Base-by-base conservation (phyloP, 1,284 basidiomycete genomes). In the Rhizoctonia solani region DNA sequence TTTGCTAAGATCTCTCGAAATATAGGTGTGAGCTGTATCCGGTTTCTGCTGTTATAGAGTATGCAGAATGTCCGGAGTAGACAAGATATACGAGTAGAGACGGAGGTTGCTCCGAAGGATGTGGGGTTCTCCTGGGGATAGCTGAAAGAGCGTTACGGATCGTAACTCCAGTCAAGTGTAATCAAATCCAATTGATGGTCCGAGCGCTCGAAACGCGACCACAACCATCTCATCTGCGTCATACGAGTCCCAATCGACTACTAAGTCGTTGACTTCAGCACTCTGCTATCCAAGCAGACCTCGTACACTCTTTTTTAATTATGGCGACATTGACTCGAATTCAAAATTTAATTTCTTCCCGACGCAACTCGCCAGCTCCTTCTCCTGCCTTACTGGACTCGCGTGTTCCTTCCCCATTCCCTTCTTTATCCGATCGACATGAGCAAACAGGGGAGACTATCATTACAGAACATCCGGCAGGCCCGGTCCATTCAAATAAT, bases 381-480 rank as follows among this genome's bases (percentile, higher is more conserved):
- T 37, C 50, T 9, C 25, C 61, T 27, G 32, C 46, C 14, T 14
- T 74, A 69, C 8, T 75, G 69, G 54, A 74, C 72, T 61, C 76
- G 72, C 69, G 72, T 70, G 8, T 77, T 70, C 75, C 75, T 63
- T 19, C 77, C 70, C 71, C 73, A 58, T 69, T 78, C 61, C 73
- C 73, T 14, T 46, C 54, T 13, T 30, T 65, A 16, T 39, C 6
- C 0, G 61, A 65, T 27, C 49, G 61, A n/a, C 65, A 72, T 55
- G 61, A 69, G 47, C 55, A 67, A n/a, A 61, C 70, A 2, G 66
- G 69, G 29, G 68, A 68, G 42, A 16, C 59, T 3, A 41, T 67
- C 41, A 42, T 55, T 14, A 49, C 69, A 30, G 41, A 65, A n/a
- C 49, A 54, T 30, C 29, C 55, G 42, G 21, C 23, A 49, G 49